Evolutionary conservation across 352 stramenopile genomes (phyloP).

Genomic region (Plasmopara muralis): DNA sequence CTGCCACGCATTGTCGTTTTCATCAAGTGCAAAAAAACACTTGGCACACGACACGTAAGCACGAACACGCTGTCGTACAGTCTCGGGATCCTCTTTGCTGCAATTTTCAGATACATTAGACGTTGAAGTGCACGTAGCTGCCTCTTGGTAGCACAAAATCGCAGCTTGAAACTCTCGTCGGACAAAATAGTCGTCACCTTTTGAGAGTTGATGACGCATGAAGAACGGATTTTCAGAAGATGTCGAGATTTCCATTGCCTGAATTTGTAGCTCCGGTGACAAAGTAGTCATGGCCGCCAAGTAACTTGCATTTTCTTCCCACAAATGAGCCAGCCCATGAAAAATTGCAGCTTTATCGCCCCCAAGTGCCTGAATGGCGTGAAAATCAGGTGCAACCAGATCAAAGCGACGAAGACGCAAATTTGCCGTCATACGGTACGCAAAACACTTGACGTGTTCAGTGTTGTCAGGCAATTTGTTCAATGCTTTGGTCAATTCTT

Average conservation of each 20-base stretch:
- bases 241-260: slow-evolving; percentile 28
- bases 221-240: slow-evolving; percentile 39
- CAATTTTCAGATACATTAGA: slow-evolving; percentile 13
- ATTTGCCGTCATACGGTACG: slow-evolving; percentile 69
- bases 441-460: slow-evolving; percentile 67
- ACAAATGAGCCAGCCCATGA: slow-evolving; percentile 60
- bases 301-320: slow-evolving; percentile 56
- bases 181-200: slow-evolving; percentile 55
- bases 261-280: slow-evolving; percentile 26
- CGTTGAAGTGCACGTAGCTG: slow-evolving; percentile 17
- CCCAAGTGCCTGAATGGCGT: slow-evolving; percentile 44
- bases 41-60: slow-evolving; percentile 52
- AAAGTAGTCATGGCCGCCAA: slow-evolving; percentile 30
- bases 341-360: slow-evolving; percentile 73
- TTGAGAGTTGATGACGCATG: slow-evolving; percentile 49
- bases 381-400: slow-evolving; percentile 41
- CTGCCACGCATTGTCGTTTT: slow-evolving; percentile 37
- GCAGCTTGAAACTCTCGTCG: slow-evolving; percentile 49
- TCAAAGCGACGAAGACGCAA: slow-evolving; percentile 51
- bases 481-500: slow-evolving; percentile 39
- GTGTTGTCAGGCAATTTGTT: slow-evolving; percentile 47
- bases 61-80: slow-evolving; percentile 31
- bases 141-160: slow-evolving; percentile 46
- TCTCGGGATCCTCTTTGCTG: slow-evolving; percentile 28
- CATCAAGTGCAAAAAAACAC: slow-evolving; percentile 52